These are phyloP conservation scores for Rhipidocladum racemiflorum DNA, from an alignment of 176 grass and related monocot genomes.

Conservation along the genomic window DNA sequence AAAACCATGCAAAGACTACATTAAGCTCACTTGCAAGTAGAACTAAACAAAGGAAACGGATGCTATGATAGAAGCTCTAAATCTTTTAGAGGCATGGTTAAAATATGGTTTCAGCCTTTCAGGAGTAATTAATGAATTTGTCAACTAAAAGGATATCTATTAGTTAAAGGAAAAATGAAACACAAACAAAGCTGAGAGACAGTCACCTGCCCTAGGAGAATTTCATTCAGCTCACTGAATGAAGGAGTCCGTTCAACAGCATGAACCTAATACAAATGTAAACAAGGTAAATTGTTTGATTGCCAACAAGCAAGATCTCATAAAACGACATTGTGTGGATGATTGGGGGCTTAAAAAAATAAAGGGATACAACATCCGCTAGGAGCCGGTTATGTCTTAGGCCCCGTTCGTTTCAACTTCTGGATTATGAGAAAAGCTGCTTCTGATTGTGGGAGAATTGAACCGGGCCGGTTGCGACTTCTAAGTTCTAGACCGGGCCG, in stretches of 20 bases:
- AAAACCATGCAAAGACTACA: slow-evolving; percentile 26
- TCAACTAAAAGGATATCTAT: neutral
- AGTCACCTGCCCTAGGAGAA: slow-evolving; percentile 92
- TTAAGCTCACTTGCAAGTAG: slow-evolving; percentile 13
- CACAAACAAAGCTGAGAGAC: slow-evolving; percentile 23
- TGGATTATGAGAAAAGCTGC: too few relatives aligned
- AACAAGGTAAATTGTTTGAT: slow-evolving; percentile 15
- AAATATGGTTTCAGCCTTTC: neutral
- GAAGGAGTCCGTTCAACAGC: slow-evolving; percentile 97
- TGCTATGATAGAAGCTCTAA: neutral
- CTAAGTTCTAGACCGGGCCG: too few relatives aligned
- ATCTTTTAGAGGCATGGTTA: slow-evolving; percentile 7
- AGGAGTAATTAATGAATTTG: neutral
- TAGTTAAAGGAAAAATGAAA: slow-evolving; percentile 11
- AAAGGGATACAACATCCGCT: neutral
- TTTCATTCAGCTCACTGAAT: slow-evolving; percentile 95
- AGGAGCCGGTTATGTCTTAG: neutral
- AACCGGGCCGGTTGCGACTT: too few relatives aligned
- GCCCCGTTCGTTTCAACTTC: too few relatives aligned
- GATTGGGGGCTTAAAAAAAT: neutral
- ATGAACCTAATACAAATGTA: slow-evolving; percentile 65
- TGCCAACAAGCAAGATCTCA: neutral
- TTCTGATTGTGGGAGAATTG: too few relatives aligned
- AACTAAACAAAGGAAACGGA: neutral
- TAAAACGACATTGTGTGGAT: neutral